A percentile compares a stretch with the other conserved stretches of the same genome.
These are phyloP conservation scores for Botrytis fragariae DNA, from an alignment of 2,329 filamentous ascomycete species.

Conservation along the genomic window DNA sequence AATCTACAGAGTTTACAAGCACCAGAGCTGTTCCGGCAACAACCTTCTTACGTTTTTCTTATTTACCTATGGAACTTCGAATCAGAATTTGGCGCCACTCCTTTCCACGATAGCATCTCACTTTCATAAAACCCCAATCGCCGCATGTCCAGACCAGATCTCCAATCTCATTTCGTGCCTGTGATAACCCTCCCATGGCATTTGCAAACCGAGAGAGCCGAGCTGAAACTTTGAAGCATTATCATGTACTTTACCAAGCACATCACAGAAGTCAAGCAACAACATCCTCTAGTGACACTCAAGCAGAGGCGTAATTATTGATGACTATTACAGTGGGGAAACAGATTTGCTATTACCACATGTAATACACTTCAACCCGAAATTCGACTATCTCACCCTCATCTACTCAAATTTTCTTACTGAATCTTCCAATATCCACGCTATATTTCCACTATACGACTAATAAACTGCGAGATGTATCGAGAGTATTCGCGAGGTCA, in stretches of 20 bases:
- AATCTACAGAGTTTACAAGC: background rate
- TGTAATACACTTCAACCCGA: background rate
- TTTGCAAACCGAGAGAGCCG: background rate
- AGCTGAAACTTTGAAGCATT: conserved; percentile 1
- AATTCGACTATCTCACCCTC: background rate
- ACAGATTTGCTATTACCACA: background rate
- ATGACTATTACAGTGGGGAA: background rate
- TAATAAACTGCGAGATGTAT: background rate
- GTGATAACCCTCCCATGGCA: background rate
- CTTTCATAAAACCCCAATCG: background rate
- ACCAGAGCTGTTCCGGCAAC: background rate
- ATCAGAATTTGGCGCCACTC: background rate
- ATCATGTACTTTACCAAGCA: background rate
- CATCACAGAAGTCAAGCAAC: background rate
- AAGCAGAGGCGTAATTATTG: too few relatives aligned
- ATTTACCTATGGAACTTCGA: background rate
- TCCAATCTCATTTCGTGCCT: background rate
- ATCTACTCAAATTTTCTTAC: background rate
- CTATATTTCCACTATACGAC: background rate
- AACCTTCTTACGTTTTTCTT: background rate
- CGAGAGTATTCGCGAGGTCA: background rate
- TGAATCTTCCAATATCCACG: background rate
- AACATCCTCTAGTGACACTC: too few relatives aligned
- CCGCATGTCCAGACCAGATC: background rate
- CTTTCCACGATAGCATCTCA: background rate